Evolutionary conservation across 2,329 filamentous ascomycete genomes (phyloP), one percentile per base, ranked within the genome.

Genomic region (Phyllosticta citriasiana): DNA sequence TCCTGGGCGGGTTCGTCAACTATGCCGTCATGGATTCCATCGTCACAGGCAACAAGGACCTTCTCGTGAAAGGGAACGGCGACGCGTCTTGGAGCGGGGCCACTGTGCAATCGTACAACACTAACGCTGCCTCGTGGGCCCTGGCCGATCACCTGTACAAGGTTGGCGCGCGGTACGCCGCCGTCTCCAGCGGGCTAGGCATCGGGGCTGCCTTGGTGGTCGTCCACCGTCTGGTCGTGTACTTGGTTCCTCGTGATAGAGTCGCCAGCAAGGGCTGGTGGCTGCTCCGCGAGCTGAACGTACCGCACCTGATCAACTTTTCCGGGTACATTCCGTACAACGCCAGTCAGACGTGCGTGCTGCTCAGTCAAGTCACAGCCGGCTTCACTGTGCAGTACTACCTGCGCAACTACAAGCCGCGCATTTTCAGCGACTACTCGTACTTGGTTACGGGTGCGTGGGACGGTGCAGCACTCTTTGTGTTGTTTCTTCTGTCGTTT

Each of bases 21-120:
- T 84, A 83, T 61, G 79, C 75, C 10, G 75, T 84, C 57, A 84
- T 84, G 82, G 78, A 77, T 19, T 77, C 77, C 12, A 82, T 84
- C 50, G 79, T 84, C 1, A 73, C 66, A 3, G 70, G 70, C 40
- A 79, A 84, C 59, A 75, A 76, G n/a, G 79, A 74, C 0, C 71
- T 83, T 2, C 77, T 84, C 1, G 64, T 68, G 2, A 67, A 77
- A 51, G 71, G 72, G 4, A 72, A 80, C 57, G 81, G 82, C 22
- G 78, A 79, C 66, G 71, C 71, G 16, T 74, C 78, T 4, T 84
- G 82, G 82, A 82, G 79, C 55, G 81, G 82, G 16, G 78, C 80
- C 0, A 76, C 71, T 0, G 70, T 83, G 19, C 81, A 84, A 65
- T 65, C 67, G 5, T 68, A 70, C 60, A 75, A 75, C 61, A 69